These are phyloP conservation scores for Suhomyces prunicola DNA, from an alignment of 805 yeast species.

Conservation along the genomic window DNA sequence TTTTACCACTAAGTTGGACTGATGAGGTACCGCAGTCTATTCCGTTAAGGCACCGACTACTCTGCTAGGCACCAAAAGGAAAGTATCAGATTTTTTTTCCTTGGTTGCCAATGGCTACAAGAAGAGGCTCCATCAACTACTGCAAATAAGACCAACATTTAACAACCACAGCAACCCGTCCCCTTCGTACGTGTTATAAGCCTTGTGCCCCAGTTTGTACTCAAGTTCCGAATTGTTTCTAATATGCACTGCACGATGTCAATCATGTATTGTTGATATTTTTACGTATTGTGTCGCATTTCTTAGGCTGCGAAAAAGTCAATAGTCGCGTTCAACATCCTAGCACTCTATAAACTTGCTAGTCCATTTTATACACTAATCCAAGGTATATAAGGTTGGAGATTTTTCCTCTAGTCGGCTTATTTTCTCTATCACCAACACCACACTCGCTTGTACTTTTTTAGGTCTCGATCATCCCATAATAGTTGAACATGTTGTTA, in stretches of 20 bases:
- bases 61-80: neutral
- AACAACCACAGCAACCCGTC: neutral
- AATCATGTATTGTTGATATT: neutral
- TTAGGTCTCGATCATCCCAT: neutral
- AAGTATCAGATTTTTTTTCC: neutral
- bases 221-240: neutral
- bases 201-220: neutral
- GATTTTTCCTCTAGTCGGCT: neutral
- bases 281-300: neutral
- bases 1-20: neutral
- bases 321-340: neutral
- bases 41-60: neutral
- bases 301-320: neutral
- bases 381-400: neutral
- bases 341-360: neutral
- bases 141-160: neutral
- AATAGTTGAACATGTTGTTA: neutral
- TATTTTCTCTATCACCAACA: neutral
- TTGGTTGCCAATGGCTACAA: neutral
- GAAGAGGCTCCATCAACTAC: neutral
- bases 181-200: neutral
- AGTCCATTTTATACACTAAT: neutral
- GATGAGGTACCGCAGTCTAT: neutral
- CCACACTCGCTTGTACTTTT: neutral
- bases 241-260: neutral